Base-by-base conservation (phyloP, 345 rosid species). In the Isatis tinctoria region DNA sequence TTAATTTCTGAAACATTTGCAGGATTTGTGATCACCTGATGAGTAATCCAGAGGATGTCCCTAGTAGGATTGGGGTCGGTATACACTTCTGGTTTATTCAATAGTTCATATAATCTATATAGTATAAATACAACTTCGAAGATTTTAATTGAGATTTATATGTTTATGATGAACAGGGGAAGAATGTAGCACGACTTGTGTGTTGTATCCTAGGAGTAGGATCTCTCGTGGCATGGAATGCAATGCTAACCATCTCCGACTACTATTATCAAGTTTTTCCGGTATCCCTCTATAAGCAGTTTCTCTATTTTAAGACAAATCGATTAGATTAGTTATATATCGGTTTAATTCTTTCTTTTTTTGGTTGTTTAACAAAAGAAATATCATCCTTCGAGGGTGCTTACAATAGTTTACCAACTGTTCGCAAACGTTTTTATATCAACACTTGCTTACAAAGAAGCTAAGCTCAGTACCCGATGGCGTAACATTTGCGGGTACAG, bases 181-280 rank as follows among this genome's bases (percentile, higher is more conserved):
- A 83, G 78, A 75, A 60, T 75, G 59, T 70, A n/a, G 97, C 97
- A 13, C 71, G 86, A 58, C 47, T 68, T 13, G 85, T 88, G n/a
- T 89, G 97, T 77, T 91, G 92, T 87, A 75, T 89, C 68, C 90
- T 93, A 0, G 98, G 97, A 33, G 45, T 81, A 36, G 97, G 97
- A n/a, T 85, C 87, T 76, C 93, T 93, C 30, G 74, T 91, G 65
- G 69, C 98, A 18, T 91, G 98, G 94, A 88, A 91, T 74, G 88
- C 96, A 71, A 87, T 89, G 94, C 67, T 93, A 51, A 91, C 89
- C 35, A 88, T 91, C 22, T 84, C 78, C 69, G 97, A 93, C 71
- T 89, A 93, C 69, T 88, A 91, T 37, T 69, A 7, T 17, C 60
- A 64, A 70, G 47, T 91, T 76, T 93, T 89, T 22, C 97, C 94